Conservation (phyloP, 2,329 filamentous ascomycete species). For the Aspergillus hiratsukae region DNA sequence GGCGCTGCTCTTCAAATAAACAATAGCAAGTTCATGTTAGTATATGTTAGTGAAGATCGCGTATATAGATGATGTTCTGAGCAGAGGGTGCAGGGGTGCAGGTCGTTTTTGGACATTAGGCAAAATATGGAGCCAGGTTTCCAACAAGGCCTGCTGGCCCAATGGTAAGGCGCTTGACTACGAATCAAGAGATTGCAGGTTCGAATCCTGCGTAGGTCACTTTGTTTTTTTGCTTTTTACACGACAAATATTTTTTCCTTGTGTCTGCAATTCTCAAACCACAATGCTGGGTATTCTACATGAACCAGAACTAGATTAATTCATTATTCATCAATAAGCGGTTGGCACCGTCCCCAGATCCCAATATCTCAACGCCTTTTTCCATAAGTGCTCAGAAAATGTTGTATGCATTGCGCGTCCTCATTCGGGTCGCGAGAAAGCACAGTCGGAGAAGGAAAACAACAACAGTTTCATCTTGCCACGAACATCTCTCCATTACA, state of each 20-base stretch:
- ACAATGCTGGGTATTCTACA: too few species aligned
- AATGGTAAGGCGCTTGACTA: slow-evolving; percentile 51
- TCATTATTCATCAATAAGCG: background rate
- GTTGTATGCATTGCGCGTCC: background rate
- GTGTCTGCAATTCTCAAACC: too few species aligned
- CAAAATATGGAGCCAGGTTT: too few species aligned
- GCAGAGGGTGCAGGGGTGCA: too few species aligned
- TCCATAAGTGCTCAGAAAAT: background rate
- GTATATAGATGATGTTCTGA: background rate
- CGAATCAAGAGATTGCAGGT: slow-evolving; percentile 51
- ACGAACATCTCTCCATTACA: background rate
- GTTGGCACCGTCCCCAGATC: background rate
- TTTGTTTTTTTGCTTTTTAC: slow-evolving; percentile 11
- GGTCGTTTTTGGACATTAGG: too few species aligned
- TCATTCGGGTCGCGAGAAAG: background rate
- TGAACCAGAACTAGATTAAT: too few species aligned
- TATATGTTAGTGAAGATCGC: too few species aligned
- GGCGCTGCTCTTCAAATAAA: too few species aligned
- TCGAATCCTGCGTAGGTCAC: slow-evolving; percentile 42
- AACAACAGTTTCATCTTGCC: background rate
- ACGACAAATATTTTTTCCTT: too few species aligned
- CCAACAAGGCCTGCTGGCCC: slow-evolving; percentile 25
- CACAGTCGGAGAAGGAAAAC: background rate
- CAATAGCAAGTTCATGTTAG: too few species aligned
- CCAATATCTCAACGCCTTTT: background rate